Evolutionary conservation across 225 moss, liverwort and hornwort species (phyloP).

Genomic region (Rhytidiadelphus loreus): DNA sequence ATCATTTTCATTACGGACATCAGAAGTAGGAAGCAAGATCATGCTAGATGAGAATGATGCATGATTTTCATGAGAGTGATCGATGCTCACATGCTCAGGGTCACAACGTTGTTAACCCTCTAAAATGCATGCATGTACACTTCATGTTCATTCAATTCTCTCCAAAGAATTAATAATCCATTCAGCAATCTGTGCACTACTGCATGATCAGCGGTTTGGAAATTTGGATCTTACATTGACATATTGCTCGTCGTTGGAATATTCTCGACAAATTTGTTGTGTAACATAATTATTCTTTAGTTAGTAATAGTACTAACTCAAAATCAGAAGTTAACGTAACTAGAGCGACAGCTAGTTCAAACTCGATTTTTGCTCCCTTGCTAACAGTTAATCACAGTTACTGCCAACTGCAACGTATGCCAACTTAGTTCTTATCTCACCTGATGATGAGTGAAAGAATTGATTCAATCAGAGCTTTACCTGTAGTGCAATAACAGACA

Average conservation of each 20-base stretch:
- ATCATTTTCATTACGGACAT: background rate
- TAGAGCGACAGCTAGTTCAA: background rate
- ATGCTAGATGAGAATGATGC: too few species aligned
- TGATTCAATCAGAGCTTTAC: background rate
- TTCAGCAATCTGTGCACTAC: background rate
- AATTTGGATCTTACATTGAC: background rate
- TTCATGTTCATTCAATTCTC: background rate
- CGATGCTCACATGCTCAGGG: background rate
- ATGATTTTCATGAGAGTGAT: background rate
- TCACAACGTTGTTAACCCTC: too few species aligned
- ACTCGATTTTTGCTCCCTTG: background rate
- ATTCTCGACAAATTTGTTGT: background rate
- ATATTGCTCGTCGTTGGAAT: background rate
- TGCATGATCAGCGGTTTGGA: background rate
- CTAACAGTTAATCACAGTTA: background rate
- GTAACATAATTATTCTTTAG: background rate
- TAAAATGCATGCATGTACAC: too few species aligned
- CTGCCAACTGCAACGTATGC: background rate
- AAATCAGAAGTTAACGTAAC: background rate
- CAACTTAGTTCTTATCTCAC: background rate
- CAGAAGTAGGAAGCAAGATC: background rate
- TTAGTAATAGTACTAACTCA: background rate
- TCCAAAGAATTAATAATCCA: background rate
- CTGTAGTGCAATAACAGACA: background rate
- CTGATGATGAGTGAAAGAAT: background rate